These are phyloP conservation scores for Nakazawaea peltata DNA, from an alignment of 805 yeast genomes.

Conservation along the genomic window DNA sequence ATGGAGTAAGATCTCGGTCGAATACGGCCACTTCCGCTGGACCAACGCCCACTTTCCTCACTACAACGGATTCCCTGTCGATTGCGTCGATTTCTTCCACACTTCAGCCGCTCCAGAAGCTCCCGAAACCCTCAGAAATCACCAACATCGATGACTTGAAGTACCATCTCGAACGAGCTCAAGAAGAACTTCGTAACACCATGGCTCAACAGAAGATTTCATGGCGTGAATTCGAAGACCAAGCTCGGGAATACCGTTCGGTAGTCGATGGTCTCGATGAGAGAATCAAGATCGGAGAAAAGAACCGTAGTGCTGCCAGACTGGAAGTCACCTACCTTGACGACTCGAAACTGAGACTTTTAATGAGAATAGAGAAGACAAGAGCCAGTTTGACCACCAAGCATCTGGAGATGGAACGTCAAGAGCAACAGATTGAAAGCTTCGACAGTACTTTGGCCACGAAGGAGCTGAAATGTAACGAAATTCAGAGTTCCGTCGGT, in stretches of 20 bases:
- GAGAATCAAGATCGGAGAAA: constrained; percentile 32
- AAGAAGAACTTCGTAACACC: constrained; percentile 30
- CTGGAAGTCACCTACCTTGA: constrained; percentile 34
- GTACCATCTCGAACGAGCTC: constrained; percentile 30
- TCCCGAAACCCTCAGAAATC: constrained; percentile 14
- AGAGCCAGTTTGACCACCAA: constrained; percentile 21
- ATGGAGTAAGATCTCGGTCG: constrained; percentile 24
- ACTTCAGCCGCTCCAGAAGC: neutral
- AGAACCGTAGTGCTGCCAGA: constrained; percentile 28
- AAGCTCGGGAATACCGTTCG: constrained; percentile 23
- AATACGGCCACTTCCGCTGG: too few relatives aligned
- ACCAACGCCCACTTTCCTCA: too few relatives aligned
- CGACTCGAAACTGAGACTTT: constrained; percentile 29
- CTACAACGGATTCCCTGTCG: constrained; percentile 20
- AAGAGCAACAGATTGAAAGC: constrained; percentile 23
- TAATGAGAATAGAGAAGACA: constrained; percentile 25
- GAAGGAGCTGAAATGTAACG: constrained; percentile 13
- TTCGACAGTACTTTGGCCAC: constrained; percentile 25
- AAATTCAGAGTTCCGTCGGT: too few relatives aligned
- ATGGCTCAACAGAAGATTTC: constrained; percentile 24
- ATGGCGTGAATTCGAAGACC: constrained; percentile 29
- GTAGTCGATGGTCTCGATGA: constrained; percentile 29
- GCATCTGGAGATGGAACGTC: constrained; percentile 22
- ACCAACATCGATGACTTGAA: constrained; percentile 34
- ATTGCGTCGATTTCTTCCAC: constrained; percentile 10